Conservation (phyloP, 805 yeast genomes). For the Saturnispora saitoi region DNA sequence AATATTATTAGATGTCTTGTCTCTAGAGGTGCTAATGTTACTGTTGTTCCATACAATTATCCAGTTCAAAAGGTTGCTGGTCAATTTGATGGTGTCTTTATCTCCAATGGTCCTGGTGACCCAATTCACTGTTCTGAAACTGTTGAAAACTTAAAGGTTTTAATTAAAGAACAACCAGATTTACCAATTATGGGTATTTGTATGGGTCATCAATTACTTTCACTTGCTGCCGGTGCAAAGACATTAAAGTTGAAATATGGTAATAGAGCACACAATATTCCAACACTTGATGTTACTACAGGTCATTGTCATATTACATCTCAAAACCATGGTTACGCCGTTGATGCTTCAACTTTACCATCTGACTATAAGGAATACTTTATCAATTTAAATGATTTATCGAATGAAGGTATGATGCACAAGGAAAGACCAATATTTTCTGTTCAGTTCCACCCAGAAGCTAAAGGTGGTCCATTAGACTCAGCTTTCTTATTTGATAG, state of each 20-base stretch:
- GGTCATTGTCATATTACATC: constrained; percentile 97
- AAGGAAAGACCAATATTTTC: constrained; percentile 81
- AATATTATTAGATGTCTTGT: constrained; percentile 91
- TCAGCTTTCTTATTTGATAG: constrained; percentile 86
- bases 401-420: constrained; percentile 97
- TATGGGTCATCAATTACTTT: constrained; percentile 93
- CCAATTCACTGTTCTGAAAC: constrained; percentile 86
- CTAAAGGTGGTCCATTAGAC: constrained; percentile 98
- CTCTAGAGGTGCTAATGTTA: constrained; percentile 89
- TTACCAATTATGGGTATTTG: constrained; percentile 97
- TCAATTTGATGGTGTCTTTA: constrained; percentile 90
- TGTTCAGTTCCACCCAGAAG: constrained; percentile 98
- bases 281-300: constrained; percentile 80
- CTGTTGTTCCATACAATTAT: constrained; percentile 94
- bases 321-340: constrained; percentile 98
- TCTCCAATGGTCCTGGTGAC: constrained; percentile 96
- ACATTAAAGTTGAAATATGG: constrained; percentile 94
- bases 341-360: constrained; percentile 70
- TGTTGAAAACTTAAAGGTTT: constrained; percentile 59
- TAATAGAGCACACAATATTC: constrained; percentile 98
- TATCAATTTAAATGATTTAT: constrained; percentile 87
- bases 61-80: constrained; percentile 86
- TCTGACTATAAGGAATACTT: constrained; percentile 79
- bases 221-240: constrained; percentile 89
- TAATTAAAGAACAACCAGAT: constrained; percentile 53